phyloP scores from a whole-genome alignment of 1,284 basidiomycete genomes.

The Caloboletus firmus region DNA sequence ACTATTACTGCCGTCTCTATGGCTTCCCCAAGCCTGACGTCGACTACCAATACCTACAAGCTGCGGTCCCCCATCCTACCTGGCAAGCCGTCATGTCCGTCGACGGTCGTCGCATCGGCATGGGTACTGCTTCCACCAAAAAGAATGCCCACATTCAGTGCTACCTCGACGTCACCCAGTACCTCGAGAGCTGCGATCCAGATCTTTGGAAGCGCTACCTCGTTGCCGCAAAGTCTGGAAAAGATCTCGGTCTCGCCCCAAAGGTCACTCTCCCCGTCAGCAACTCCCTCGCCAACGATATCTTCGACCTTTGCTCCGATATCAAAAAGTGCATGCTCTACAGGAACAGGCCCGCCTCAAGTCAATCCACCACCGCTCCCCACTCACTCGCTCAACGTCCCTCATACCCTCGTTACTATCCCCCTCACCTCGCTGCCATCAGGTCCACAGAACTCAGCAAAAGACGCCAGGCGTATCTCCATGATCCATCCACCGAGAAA shows the following conservation, averaged over 20 bases:
- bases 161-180: slow-evolving; percentile 86
- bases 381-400: slow-evolving; percentile 2
- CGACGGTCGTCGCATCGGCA: slow-evolving; percentile 77
- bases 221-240: slow-evolving; percentile 59
- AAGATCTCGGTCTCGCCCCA: slow-evolving; percentile 69
- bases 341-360: slow-evolving; percentile 43
- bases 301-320: slow-evolving; percentile 72
- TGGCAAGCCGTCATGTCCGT: slow-evolving; percentile 89
- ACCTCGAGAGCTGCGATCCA: slow-evolving; percentile 83
- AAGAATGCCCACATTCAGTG: slow-evolving; percentile 75
- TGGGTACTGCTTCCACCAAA: slow-evolving; percentile 71
- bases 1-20: slow-evolving; percentile 89
- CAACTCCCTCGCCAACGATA: slow-evolving; percentile 68
- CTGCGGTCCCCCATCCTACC: slow-evolving; percentile 25
- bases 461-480: slow-evolving; percentile 62
- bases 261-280: slow-evolving; percentile 74
- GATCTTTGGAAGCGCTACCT: slow-evolving; percentile 78
- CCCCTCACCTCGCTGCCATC: slow-evolving; percentile 18
- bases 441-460: slow-evolving; percentile 66
- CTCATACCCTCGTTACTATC: slow-evolving; percentile 18
- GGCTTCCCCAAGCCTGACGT: slow-evolving; percentile 83
- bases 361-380: slow-evolving; percentile 2
- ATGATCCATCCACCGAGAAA: slow-evolving; percentile 58
- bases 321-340: slow-evolving; percentile 58
- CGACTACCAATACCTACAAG: slow-evolving; percentile 44